Percentiles rank a stretch among this genome's conserved stretches.
These are phyloP conservation scores for Termitomyces sp. DNA, from an alignment of 768 basidiomycete genomes.

Conservation along the genomic window DNA sequence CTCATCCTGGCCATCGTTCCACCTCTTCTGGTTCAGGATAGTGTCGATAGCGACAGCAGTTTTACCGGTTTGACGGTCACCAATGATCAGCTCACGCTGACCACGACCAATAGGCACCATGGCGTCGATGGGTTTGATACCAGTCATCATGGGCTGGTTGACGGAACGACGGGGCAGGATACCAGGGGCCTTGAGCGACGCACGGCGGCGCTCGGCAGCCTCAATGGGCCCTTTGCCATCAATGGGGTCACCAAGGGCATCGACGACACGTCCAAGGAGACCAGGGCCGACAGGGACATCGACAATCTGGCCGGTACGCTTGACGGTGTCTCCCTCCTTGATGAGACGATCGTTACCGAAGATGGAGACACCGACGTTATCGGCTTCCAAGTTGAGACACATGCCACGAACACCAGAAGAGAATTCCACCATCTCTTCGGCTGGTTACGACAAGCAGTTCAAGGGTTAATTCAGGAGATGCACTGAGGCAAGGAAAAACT, in stretches of 20 bases:
- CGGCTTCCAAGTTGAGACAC: conserved; percentile 99
- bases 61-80: conserved; percentile 99
- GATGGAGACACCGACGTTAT: conserved; percentile 99
- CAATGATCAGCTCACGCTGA: conserved; percentile 99
- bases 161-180: conserved; percentile 99
- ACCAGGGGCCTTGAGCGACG: conserved; percentile 98
- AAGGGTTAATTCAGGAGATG: not conserved
- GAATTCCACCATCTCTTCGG: conserved; percentile 99
- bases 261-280: conserved; percentile 98
- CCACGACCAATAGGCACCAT: conserved; percentile 99
- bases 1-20: conserved; percentile 98
- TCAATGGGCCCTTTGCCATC: conserved; percentile 99
- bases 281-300: conserved; percentile 98
- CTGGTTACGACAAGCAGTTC: conserved; percentile 32
- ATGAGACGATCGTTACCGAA: conserved; percentile 98
- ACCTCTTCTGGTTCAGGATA: conserved; percentile 99
- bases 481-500: not conserved
- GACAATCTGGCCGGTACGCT: conserved; percentile 99
- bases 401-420: conserved; percentile 99
- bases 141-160: conserved; percentile 99
- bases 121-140: conserved; percentile 99
- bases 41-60: conserved; percentile 99
- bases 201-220: conserved; percentile 90
- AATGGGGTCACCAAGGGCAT: conserved; percentile 99
- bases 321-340: conserved; percentile 99